Evolutionary conservation across 257 asterid genomes (phyloP).

Genomic region (Cruciata laevipes): DNA sequence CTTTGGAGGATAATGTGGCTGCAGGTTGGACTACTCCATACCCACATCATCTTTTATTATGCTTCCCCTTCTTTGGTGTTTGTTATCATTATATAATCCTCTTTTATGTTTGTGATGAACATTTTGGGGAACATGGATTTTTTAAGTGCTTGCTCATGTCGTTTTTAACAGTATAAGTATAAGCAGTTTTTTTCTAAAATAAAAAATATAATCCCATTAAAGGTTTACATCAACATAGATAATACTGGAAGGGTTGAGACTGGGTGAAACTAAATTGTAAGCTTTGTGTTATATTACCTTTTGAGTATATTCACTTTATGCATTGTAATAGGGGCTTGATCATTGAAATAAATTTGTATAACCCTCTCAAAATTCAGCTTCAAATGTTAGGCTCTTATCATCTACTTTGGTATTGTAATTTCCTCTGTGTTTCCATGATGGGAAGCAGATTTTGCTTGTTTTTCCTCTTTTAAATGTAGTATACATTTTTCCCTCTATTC

Average conservation of each 20-base stretch:
- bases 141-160: background rate
- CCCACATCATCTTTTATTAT: conserved; percentile 7
- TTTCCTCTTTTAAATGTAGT: background rate
- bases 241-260: background rate
- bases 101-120: background rate
- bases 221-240: background rate
- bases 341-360: background rate
- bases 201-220: background rate
- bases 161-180: background rate
- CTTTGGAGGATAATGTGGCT: conserved; percentile 29
- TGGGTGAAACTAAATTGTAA: background rate
- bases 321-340: background rate
- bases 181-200: background rate
- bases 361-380: background rate
- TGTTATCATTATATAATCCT: background rate
- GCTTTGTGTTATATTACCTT: background rate
- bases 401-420: background rate
- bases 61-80: background rate
- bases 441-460: background rate
- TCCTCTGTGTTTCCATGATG: background rate
- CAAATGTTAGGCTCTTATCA: background rate
- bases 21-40: conserved; percentile 47
- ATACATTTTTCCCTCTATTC: background rate
- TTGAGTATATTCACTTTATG: background rate
- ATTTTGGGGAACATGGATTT: background rate